Percentiles rank a stretch among this genome's conserved stretches.
Evolutionary conservation across 1,284 basidiomycete species (phyloP).

Genomic region (Termitomyces sp.): DNA sequence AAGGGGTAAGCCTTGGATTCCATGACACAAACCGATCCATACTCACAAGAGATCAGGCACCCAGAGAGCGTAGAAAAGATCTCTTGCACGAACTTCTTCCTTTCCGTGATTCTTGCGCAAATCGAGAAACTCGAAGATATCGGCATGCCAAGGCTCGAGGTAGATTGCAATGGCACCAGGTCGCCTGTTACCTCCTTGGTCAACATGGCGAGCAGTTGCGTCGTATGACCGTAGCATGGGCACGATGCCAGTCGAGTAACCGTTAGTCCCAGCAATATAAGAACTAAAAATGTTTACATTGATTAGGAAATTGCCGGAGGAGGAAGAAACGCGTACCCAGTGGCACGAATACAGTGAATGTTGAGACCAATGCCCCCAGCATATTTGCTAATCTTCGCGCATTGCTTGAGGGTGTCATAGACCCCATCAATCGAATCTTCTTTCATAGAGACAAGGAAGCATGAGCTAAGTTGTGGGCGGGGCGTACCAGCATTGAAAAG

Average conservation of each 20-base stretch:
- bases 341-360: constrained; percentile 97
- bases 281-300: constrained; percentile 40
- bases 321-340: constrained; percentile 57
- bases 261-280: constrained; percentile 93
- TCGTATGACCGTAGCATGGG: constrained; percentile 99
- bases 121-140: constrained; percentile 97
- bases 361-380: constrained; percentile 96
- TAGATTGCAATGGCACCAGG: constrained; percentile 99
- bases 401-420: constrained; percentile 97
- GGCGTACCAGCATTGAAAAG: constrained; percentile 99
- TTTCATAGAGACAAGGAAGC: constrained; percentile 98
- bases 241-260: constrained; percentile 98
- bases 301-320: constrained; percentile 15
- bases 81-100: constrained; percentile 95
- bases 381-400: constrained; percentile 99
- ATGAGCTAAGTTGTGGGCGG: constrained; percentile 91
- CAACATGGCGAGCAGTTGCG: constrained; percentile 97
- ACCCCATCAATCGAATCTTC: constrained; percentile 99
- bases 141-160: constrained; percentile 96
- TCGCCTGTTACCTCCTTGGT: constrained; percentile 99
- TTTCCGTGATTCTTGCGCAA: constrained; percentile 99
- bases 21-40: not conserved
- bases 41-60: constrained; percentile 93
- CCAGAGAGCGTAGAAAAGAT: constrained; percentile 99
- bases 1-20: not conserved